Evolutionary conservation across 2,329 filamentous ascomycete genomes (phyloP), one percentile per base, ranked within the genome.

Genomic region (Coniochaeta sp.): DNA sequence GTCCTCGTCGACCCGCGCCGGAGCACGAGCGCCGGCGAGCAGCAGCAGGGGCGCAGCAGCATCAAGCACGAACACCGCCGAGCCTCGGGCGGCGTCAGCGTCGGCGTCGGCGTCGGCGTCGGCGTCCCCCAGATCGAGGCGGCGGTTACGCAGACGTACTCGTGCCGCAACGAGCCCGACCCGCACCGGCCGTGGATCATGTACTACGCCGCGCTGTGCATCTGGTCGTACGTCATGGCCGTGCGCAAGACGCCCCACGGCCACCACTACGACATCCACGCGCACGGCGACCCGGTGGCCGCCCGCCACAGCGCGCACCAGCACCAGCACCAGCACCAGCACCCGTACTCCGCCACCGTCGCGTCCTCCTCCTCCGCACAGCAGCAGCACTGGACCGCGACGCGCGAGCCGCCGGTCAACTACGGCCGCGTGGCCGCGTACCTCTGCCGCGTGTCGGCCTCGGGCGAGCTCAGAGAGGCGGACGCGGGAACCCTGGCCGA

Each of bases 151-250:
- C 74, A 81, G 40, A 60, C 65, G 19, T 96, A 96, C 72, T 89
- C 86, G 1, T 88, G 90, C 14, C 84, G 88, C 36, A 87, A 89
- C 64, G 92, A 96, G 69, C 85, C 88, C 32, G 84, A 96, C 28
- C 85, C 95, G 24, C 93, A 96, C 66, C 82, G 91, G 28, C 90
- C 92, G 0, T 96, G 92, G 91, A 89, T 96, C 50, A 82, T 96
- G 70, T 96, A 96, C 74, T 93, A 93, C 66, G 89, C 92, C 0
- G 86, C 88, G 0, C 77, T 96, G 58, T 89, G 91, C 56, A 91
- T 96, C 12, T 96, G 91, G 91, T 89, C 86, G 3, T 96, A 93
- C 68, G 91, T 91, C 2, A 91, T 87, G 67, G 90, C 92, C 0
- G 70, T 76, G 61, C 81, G 73, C 70, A 76, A 72, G 38, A 80